A percentile compares a stretch with the other conserved stretches of the same genome.
Evolutionary conservation across 2,329 filamentous ascomycete species (phyloP).

Genomic region (Pseudogymnoascus sp.): DNA sequence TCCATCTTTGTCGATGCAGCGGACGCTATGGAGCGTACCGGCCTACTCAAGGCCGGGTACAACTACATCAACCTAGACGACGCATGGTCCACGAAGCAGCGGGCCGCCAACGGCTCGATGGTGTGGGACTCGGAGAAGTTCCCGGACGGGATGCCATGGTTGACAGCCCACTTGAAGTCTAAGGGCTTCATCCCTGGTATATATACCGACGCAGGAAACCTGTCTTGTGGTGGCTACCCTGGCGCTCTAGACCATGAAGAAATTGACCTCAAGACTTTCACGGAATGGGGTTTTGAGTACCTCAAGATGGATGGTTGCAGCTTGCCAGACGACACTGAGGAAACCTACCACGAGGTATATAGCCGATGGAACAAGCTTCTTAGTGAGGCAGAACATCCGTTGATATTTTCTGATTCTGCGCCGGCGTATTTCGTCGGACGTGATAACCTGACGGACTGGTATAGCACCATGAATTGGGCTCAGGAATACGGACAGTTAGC

Average conservation of each 20-base stretch:
- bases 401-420: no score
- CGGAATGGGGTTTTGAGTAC: not conserved
- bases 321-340: no score
- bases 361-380: no score
- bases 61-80: conserved; percentile 55
- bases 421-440: no score
- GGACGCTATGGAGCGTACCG: conserved; percentile 40
- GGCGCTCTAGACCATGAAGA: conserved; percentile 50
- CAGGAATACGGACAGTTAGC: no score
- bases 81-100: conserved; percentile 47
- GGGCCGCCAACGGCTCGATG: conserved; percentile 35
- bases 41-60: conserved; percentile 45
- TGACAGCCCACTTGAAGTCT: conserved; percentile 48
- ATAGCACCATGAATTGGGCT: no score
- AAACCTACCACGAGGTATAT: no score
- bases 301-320: no score
- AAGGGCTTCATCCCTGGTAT: conserved; percentile 56
- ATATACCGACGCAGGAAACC: conserved; percentile 45
- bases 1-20: conserved; percentile 41
- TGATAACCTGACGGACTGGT: no score
- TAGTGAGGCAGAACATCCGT: no score
- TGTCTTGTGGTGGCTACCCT: conserved; percentile 47
- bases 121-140: conserved; percentile 44
- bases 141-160: conserved; percentile 49
- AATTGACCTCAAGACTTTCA: conserved; percentile 47